Base-by-base conservation (phyloP, 2,329 filamentous ascomycete genomes). In the Talaromyces sp. region DNA sequence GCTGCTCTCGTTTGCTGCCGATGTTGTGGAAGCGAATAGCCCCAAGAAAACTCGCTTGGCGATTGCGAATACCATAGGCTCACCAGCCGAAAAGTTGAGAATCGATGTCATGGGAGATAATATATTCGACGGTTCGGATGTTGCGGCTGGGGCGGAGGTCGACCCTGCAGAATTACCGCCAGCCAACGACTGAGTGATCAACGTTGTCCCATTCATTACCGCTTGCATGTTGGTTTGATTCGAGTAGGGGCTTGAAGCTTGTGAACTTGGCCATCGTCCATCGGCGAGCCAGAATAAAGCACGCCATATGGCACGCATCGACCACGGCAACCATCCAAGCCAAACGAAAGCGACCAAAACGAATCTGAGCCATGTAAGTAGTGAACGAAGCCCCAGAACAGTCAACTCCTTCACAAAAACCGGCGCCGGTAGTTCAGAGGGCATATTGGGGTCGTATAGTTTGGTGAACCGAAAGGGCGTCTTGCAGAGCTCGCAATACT, bases 401-500 rank as follows among this genome's bases (percentile, higher is more conserved):
- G 86, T 78, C 68, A 93, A 86, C 75, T 96, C 90, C 65, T 87
- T 87, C 60, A 92, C 67, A 70, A 99, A 97, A 64, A 99, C 82
- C 55, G 88, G 84, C 47, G 88, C 83, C 0, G 96, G 95, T 15
- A 99, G 83, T 13, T 85, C 86, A 65, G 86, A 85, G 1, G 95
- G 96, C 95, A 99, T 99, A 71, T 93, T 85, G 4, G 92, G 92
- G 64, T 93, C 88, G 79, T 99, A 99, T 44, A 99, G 85, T 77
- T 99, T 99, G 58, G 95, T 99, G 80, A 99, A 99, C 63, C 92
- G 90, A 73, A 98, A 99, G 0, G 93, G 88, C 2, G 95, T 99
- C 80, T 99, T 99, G 86, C 95, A 99, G 39, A 99, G 87, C 80
- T 99, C 95, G 82, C 96, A 99, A 81, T 99, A 91, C 77, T 98